phyloP scores from a whole-genome alignment of 768 basidiomycete species.

The Suillus occidentalis region DNA sequence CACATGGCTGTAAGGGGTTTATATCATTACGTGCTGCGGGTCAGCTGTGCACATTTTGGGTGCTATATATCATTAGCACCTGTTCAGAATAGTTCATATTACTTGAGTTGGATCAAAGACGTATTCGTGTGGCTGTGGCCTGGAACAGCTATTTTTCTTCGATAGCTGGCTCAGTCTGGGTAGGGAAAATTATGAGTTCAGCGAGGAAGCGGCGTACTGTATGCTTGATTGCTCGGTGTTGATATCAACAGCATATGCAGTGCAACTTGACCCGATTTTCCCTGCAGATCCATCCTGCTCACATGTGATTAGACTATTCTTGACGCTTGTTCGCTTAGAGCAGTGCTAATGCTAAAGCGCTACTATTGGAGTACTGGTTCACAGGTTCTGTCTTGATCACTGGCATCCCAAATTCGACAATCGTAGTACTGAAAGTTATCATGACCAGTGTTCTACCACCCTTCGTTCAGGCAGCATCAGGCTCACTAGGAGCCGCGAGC shows the following conservation, averaged over 20 bases:
- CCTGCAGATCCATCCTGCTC: no score
- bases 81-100: background rate
- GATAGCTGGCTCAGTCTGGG: no score
- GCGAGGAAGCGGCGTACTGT: no score
- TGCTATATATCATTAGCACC: background rate
- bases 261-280: no score
- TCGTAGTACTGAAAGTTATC: constrained; percentile 6
- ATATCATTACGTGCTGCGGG: background rate
- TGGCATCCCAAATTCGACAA: background rate
- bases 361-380: background rate
- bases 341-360: background rate
- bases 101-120: background rate
- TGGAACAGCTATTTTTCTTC: no score
- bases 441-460: constrained; percentile 65
- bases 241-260: no score
- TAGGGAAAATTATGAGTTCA: no score
- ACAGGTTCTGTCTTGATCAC: background rate
- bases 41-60: background rate
- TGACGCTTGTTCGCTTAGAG: background rate
- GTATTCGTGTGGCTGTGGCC: no score
- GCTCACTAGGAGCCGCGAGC: constrained; percentile 53
- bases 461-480: constrained; percentile 57
- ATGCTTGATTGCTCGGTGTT: no score
- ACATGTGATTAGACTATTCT: background rate
- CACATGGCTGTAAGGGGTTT: background rate